Base-by-base conservation (phyloP, 2,329 filamentous ascomycete genomes). In the Kalaharituber pfeilii region DNA sequence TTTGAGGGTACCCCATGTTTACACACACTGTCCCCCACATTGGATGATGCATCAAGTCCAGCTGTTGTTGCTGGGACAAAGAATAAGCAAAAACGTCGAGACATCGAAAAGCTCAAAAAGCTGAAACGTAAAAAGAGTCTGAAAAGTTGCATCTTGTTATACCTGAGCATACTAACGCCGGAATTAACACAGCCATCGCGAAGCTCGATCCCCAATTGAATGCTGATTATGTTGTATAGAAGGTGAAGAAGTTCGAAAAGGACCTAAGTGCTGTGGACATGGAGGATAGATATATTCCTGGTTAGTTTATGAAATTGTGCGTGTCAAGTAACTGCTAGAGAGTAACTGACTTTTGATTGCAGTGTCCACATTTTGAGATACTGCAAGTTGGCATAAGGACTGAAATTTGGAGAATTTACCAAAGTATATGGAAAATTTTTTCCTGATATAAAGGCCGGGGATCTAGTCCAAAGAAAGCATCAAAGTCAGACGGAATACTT, bases 241-340 rank as follows among this genome's bases (percentile, higher is more conserved):
- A 84, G 65, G 82, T 85, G 52, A 79, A 76, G 60, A 76, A 82
- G 24, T 93, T 89, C 65, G 84, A 86, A 53, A 79, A 77, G 26
- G 82, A 94, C 52, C 68, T 95, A 64, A 94, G 84, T 62, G 72
- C 80, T 0, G 77, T 96, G 39, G 91, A 98, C 69, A 71, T 94
- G 28, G 81, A 85, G 54, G 88, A 95, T 66, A 72, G 86, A 64
- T 81, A 84, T 53, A 74, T 96, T 52, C 80, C 86, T 61, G 81
- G 86, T 87, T 73, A 62, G 72, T 54, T 27, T 22, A 36, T 13
- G 20, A 13, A 39, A 18, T 8, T 18, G 4, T 39, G 20, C 33
- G 13, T 18, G 15, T 39, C 33, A 39, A 39, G 20, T 39, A 5
- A 18, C 6, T 6, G n/a, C n/a, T n/a, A n/a, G n/a, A n/a, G n/a